Percentiles rank a stretch among this genome's conserved stretches.
Evolutionary conservation across 768 basidiomycete genomes (phyloP).

Genomic region (Termitomyces eurrhizus): DNA sequence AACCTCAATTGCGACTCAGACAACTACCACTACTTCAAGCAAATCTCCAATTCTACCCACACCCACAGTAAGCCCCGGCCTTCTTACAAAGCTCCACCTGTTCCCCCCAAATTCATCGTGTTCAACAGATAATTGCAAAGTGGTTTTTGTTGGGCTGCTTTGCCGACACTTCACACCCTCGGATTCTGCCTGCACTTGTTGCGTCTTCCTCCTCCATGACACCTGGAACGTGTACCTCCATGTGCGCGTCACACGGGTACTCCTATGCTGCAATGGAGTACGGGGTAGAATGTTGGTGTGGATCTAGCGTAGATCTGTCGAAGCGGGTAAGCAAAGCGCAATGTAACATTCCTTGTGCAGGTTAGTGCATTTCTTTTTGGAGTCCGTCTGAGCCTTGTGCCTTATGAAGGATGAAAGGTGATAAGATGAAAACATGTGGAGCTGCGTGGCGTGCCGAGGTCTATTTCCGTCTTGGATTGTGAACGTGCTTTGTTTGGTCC

Average conservation of each 20-base stretch:
- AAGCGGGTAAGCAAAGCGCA: conserved; percentile 18
- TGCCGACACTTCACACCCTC: conserved; percentile 20
- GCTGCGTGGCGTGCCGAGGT: conserved; percentile 30
- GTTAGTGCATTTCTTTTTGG: conserved; percentile 18
- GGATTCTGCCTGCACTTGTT: conserved; percentile 25
- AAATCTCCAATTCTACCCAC: conserved; percentile 2
- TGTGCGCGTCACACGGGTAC: conserved; percentile 25
- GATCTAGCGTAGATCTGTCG: conserved; percentile 21
- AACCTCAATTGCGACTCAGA: background rate
- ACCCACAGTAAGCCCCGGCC: conserved; percentile 6
- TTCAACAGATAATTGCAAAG: background rate
- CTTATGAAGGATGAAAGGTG: conserved; percentile 15
- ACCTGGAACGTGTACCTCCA: conserved; percentile 23
- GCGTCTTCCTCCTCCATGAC: conserved; percentile 25
- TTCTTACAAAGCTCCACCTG: conserved; percentile 3
- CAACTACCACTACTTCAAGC: conserved; percentile 6
- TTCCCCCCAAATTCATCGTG: conserved; percentile 1
- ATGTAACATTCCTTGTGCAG: conserved; percentile 29
- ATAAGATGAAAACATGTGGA: conserved; percentile 28
- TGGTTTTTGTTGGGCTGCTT: conserved; percentile 32
- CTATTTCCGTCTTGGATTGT: conserved; percentile 10
- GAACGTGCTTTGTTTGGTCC: background rate
- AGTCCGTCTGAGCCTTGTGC: background rate
- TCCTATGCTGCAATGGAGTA: conserved; percentile 32
- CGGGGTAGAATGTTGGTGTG: conserved; percentile 33